These are phyloP conservation scores for Pseudocercospora fuligena DNA, from an alignment of 2,329 filamentous ascomycete species.

Conservation along the genomic window DNA sequence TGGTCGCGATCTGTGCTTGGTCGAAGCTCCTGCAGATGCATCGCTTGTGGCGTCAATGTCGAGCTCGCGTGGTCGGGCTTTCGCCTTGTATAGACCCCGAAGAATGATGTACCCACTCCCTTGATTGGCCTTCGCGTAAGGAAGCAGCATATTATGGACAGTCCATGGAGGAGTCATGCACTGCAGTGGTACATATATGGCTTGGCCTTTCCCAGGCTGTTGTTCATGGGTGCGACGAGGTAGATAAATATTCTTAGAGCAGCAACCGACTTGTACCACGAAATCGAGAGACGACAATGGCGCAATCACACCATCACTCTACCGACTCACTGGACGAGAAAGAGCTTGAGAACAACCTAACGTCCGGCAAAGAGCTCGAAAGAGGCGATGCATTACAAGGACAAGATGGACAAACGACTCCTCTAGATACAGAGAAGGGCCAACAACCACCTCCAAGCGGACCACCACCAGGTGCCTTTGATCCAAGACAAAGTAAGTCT, in stretches of 20 bases:
- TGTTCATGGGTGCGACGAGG: too few relatives aligned
- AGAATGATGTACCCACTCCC: neutral
- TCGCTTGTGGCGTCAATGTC: neutral
- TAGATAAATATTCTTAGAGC: too few relatives aligned
- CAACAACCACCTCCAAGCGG: neutral
- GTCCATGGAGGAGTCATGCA: neutral
- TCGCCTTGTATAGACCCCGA: neutral
- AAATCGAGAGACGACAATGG: neutral
- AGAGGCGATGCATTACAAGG: neutral
- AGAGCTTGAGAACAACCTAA: neutral
- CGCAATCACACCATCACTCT: neutral
- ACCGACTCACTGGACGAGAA: slow-evolving; percentile 10
- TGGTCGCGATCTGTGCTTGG: neutral
- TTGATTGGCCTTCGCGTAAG: neutral
- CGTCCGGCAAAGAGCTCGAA: neutral
- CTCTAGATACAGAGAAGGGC: slow-evolving; percentile 17
- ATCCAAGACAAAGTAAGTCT: slow-evolving; percentile 25
- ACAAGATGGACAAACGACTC: neutral
- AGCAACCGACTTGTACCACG: neutral
- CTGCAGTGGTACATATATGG: neutral
- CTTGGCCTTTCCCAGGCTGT: neutral
- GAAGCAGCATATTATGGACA: neutral
- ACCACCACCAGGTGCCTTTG: slow-evolving; percentile 26
- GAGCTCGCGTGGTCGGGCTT: neutral
- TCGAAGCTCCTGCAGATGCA: neutral